Evolutionary conservation across 805 yeast species (phyloP), one percentile per base, ranked within the genome.

Genomic region (Kluyveromyces dobzhanskii): DNA sequence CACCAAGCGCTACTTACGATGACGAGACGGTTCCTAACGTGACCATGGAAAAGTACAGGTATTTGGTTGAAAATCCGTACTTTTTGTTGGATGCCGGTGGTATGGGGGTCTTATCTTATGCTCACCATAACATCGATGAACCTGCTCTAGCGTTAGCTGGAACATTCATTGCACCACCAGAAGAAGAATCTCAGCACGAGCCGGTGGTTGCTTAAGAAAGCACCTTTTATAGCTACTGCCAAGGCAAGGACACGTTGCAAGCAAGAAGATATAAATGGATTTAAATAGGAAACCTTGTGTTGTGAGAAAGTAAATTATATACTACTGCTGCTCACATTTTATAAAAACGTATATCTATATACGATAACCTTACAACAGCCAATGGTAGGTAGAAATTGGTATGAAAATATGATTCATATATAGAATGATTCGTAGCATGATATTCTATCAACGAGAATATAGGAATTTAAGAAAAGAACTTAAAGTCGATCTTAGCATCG

Each of bases 11-110:
- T 17, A 50, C 59, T 16, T 53, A 56, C 39, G 28, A 51, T 3
- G 62, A 54, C 35, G 58, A 48, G 3, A 45, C 57, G 2, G 65
- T 66, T 11, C 66, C 66, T 30, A 48, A 50, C 16, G 59, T 65
- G 17, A 54, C 56, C 4, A 45, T 59, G 36, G 46, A 50, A 3
- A 57, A 64, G 16, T 65, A 51, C 47, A 50, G 60, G 43, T 60
- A 64, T 44, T 40, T 67, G 44, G 47, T 50, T 44, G 64, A 57
- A 34, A 84, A 88, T 57, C 96, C 96, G 8, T 76, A 80, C 48
- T 79, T 87, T 59, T 67, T 90, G 59, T 67, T 90, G 49, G 96
- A 90, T 57, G 95, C 97, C 19, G 96, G 97, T 47, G 97, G 95
- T 31, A 85, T 86, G 30, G 95, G 96, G 44, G 95, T 87, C 2